These are phyloP conservation scores for Xerophyta viscosa DNA, from an alignment of 106 monocot species.

Conservation along the genomic window DNA sequence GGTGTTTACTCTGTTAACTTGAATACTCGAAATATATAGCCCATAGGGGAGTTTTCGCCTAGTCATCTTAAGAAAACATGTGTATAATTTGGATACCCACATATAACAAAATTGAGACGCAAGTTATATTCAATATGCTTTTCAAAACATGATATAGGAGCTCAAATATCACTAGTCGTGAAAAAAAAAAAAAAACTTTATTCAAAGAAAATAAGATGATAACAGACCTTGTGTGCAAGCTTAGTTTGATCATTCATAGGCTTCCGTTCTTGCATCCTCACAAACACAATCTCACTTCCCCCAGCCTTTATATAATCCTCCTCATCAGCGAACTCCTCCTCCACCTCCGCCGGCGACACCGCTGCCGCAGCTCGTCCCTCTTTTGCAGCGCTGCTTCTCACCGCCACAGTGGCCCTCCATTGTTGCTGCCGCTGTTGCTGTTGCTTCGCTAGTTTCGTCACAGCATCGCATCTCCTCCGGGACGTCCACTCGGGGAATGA, in stretches of 20 bases:
- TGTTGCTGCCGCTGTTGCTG: neutral
- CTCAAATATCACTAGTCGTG: no score
- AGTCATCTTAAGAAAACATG: no score
- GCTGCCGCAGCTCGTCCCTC: slow-evolving; percentile 13
- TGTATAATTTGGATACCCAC: no score
- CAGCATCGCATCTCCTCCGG: slow-evolving; percentile 1
- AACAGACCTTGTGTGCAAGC: slow-evolving; percentile 61
- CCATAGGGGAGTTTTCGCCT: no score
- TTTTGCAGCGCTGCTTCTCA: neutral
- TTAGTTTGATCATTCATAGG: slow-evolving; percentile 65
- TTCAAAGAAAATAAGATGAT: no score
- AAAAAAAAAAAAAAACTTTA: no score
- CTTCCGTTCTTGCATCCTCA: slow-evolving; percentile 79
- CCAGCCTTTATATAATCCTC: slow-evolving; percentile 89
- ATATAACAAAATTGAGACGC: no score
- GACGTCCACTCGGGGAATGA: slow-evolving; percentile 17
- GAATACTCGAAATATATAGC: no score
- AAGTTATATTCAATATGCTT: no score
- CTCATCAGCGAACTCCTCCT: slow-evolving; percentile 54
- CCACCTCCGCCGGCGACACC: slow-evolving; percentile 15
- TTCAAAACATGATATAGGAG: no score
- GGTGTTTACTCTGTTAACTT: no score
- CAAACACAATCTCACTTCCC: slow-evolving; percentile 68
- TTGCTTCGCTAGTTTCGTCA: no score
- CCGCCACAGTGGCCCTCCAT: slow-evolving; percentile 2